Evolutionary conservation across 2,329 filamentous ascomycete species (phyloP).

Genomic region (Hymenoscyphus fraxineus): DNA sequence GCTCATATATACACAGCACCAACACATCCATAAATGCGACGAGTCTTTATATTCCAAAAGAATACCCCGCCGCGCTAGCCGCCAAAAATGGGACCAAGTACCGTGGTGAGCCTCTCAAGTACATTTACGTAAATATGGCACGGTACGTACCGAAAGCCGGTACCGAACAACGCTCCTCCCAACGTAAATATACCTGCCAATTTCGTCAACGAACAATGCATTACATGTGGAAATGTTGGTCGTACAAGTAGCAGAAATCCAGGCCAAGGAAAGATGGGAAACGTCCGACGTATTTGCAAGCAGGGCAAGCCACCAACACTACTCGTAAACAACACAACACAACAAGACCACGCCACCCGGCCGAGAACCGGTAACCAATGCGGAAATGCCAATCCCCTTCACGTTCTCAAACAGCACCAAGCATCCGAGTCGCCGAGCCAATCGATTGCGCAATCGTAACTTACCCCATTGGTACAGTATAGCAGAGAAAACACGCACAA

Average conservation of each 20-base stretch:
- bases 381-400: not conserved
- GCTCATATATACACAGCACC: not conserved
- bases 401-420: not conserved
- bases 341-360: no score
- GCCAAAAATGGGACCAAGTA: not conserved
- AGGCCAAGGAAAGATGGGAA: not conserved
- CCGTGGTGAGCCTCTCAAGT: not conserved
- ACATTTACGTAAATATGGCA: not conserved
- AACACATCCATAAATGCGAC: not conserved
- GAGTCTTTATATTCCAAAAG: not conserved
- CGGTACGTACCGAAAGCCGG: not conserved
- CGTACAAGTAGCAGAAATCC: not conserved
- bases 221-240: not conserved
- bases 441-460: constrained; percentile 1
- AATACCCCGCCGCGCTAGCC: not conserved
- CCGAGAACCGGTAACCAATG: not conserved
- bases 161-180: not conserved
- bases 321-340: no score
- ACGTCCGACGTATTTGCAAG: not conserved
- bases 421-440: not conserved
- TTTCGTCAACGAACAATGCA: not conserved
- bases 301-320: not conserved
- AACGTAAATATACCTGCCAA: not conserved
- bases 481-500: not conserved
- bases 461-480: not conserved